Conservation (phyloP, 75 land plant species). For the Picea glauca region DNA sequence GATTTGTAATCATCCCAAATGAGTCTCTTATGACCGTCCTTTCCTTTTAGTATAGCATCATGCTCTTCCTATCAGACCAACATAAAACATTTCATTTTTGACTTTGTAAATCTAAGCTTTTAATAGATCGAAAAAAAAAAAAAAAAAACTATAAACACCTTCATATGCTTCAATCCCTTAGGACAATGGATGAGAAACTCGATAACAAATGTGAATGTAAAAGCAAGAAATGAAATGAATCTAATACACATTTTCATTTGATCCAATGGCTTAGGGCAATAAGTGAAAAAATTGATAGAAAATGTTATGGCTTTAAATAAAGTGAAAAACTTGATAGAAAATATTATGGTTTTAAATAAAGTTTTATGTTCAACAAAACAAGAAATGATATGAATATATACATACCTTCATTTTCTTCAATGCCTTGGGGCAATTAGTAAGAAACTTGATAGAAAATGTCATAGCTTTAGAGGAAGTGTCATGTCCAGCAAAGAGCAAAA, state of each 20-base stretch:
- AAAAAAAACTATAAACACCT: background rate
- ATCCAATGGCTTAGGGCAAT: background rate
- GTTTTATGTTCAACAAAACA: too few species aligned
- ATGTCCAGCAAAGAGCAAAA: conserved; percentile 53
- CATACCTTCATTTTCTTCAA: conserved; percentile 37
- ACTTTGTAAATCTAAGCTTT: background rate
- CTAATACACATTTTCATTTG: background rate
- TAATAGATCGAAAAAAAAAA: background rate
- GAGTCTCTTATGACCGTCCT: background rate
- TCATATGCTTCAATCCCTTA: background rate
- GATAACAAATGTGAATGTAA: background rate
- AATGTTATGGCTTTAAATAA: too few species aligned
- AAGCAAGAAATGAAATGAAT: background rate
- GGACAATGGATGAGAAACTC: too few species aligned
- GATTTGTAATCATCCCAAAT: conserved; percentile 1
- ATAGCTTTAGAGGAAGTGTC: conserved; percentile 49
- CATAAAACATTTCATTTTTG: background rate
- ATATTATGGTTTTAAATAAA: too few species aligned
- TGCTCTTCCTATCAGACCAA: background rate
- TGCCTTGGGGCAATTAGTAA: conserved; percentile 34
- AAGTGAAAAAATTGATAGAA: too few species aligned
- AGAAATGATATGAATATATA: too few species aligned
- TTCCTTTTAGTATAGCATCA: background rate
- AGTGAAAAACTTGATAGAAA: too few species aligned
- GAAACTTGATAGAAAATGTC: conserved; percentile 50